phyloP scores from a whole-genome alignment of 2,329 filamentous ascomycete genomes.

The Ophiostoma montium region DNA sequence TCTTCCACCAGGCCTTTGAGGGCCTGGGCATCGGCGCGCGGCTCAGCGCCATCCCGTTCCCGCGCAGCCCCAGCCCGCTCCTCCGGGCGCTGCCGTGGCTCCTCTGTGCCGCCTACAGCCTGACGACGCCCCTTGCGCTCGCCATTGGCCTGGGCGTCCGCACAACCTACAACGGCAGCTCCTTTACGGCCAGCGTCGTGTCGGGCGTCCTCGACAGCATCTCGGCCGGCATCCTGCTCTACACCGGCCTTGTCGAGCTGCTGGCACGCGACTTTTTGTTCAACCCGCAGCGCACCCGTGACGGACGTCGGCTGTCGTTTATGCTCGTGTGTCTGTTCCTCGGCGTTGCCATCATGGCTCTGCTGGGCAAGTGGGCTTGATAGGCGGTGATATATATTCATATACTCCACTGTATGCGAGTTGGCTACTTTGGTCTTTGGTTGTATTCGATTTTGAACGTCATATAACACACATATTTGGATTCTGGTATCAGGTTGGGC shows the following conservation, averaged over 20 bases:
- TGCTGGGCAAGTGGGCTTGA: conserved; percentile 78
- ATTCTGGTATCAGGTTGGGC: neutral
- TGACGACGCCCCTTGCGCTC: conserved; percentile 76
- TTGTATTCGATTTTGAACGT: neutral
- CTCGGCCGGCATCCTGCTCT: conserved; percentile 81
- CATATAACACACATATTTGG: neutral
- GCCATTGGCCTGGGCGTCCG: conserved; percentile 68
- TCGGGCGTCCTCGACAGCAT: conserved; percentile 87
- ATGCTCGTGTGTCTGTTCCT: conserved; percentile 63
- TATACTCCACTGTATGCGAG: too few species aligned
- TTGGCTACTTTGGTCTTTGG: neutral
- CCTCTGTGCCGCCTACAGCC: conserved; percentile 55
- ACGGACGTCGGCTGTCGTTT: conserved; percentile 50
- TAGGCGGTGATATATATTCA: neutral
- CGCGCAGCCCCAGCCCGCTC: conserved; percentile 48
- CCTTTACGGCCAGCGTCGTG: conserved; percentile 50
- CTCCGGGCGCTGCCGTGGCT: conserved; percentile 63
- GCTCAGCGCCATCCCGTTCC: conserved; percentile 47
- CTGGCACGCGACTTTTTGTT: conserved; percentile 98
- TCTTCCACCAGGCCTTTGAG: conserved; percentile 91
- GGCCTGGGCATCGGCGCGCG: conserved; percentile 83
- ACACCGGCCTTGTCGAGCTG: conserved; percentile 88
- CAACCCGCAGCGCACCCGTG: conserved; percentile 68
- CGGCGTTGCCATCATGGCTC: conserved; percentile 65
- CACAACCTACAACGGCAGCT: conserved; percentile 44